Base-by-base conservation (phyloP, 805 yeast genomes). In the Candida wancherniae region DNA sequence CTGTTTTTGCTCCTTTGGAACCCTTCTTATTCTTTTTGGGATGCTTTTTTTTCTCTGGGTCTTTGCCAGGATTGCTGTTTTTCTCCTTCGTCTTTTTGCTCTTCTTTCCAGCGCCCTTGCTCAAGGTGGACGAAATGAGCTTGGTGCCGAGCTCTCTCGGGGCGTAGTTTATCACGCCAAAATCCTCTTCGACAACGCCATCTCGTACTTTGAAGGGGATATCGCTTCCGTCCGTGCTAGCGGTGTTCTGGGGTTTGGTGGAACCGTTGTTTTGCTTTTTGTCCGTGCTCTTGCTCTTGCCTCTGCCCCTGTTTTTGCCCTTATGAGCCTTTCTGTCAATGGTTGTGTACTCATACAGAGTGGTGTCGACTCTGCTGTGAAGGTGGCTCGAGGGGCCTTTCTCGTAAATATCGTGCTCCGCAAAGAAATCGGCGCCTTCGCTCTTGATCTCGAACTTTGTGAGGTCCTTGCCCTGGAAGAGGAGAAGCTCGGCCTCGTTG, bases 401-500 rank as follows among this genome's bases (percentile, higher is more conserved):
- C 15, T 36, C 37, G 26, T 40, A 42, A 19, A 37, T 26, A 24
- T 44, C 47, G 8, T 33, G 15, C 3, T 32, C 32, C 2, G 37
- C 23, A 26, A 34, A 37, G 25, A 53, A 59, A 21, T 48, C 45
- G 4, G 42, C 45, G 24, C 55, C 62, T 4, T 63, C 64, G 23
- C 54, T 48, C 36, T 43, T 48, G 8, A 28, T 24, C 28, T 43
- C 41, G 20, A 46, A 45, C 26, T 36, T 47, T 35, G 59, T 59
- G 14, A 56, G 57, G 37, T 65, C 68, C 32, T 58, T 54, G 24
- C 53, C 55, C 30, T 56, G 56, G 40, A 57, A 67, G 34, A 57
- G 61, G 27, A 53, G 49, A 27, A 58, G 53, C 37, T 74, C 77
- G 1, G 75, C 75, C 42, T 73, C 73, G 34, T 67, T 66, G 35